A percentile compares a stretch with the other conserved stretches of the same genome.
Conservation (phyloP, 179 eudicot species). For the Kewa caespitosa region DNA sequence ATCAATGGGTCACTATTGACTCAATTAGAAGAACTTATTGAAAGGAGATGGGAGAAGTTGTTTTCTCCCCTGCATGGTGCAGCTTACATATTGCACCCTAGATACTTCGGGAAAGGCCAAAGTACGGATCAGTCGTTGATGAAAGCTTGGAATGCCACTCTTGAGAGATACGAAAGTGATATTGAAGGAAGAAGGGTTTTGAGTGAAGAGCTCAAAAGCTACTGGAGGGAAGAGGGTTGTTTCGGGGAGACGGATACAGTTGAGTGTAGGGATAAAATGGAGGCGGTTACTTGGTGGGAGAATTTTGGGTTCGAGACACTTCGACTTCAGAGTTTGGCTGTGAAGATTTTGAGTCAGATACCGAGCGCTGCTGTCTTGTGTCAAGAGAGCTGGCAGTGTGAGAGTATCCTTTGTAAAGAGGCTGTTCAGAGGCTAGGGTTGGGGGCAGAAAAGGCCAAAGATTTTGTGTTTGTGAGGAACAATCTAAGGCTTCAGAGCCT, state of each 20-base stretch:
- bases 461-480: constrained; percentile 42
- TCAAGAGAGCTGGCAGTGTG: constrained; percentile 37
- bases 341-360: constrained; percentile 42
- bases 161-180: constrained; percentile 38
- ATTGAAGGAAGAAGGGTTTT: constrained; percentile 24
- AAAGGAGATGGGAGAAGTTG: constrained; percentile 39
- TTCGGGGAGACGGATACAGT: constrained; percentile 44
- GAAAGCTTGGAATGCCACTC: constrained; percentile 39
- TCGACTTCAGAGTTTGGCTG: constrained; percentile 35
- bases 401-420: constrained; percentile 33
- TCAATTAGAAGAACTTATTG: constrained; percentile 35
- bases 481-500: constrained; percentile 39
- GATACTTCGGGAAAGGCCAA: constrained; percentile 36
- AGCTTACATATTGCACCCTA: constrained; percentile 40
- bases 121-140: constrained; percentile 28
- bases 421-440: constrained; percentile 29
- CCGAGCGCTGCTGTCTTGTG: constrained; percentile 37
- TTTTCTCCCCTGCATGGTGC: constrained; percentile 48
- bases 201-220: constrained; percentile 34
- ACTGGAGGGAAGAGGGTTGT: constrained; percentile 31
- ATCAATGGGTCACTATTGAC: constrained; percentile 26
- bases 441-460: constrained; percentile 31
- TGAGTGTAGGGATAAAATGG: constrained; percentile 44
- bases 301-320: constrained; percentile 49
- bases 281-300: constrained; percentile 54